These are phyloP conservation scores for Suillus weaverae DNA, from an alignment of 768 basidiomycete genomes.

Conservation along the genomic window DNA sequence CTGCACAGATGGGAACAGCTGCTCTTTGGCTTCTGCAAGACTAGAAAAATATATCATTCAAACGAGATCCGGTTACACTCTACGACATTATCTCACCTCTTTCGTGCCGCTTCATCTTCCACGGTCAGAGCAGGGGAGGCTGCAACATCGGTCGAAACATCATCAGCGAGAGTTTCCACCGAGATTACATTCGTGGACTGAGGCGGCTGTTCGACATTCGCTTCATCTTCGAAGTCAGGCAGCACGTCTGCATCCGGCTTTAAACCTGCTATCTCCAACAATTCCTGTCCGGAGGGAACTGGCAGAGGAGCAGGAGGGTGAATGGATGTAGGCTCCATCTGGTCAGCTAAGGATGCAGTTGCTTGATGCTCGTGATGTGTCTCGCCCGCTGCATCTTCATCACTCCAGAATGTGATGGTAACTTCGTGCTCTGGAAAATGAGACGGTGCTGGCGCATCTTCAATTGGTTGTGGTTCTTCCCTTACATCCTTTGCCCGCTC, in stretches of 20 bases:
- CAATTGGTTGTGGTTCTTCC: conserved; percentile 24
- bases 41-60: conserved; percentile 26
- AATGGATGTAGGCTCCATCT: neutral
- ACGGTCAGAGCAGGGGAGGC: conserved; percentile 8
- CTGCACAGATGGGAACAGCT: conserved; percentile 44
- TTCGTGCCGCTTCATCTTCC: conserved; percentile 25
- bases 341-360: conserved; percentile 4
- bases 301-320: neutral
- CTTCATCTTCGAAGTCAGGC: conserved; percentile 59
- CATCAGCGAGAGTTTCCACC: conserved; percentile 16
- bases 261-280: conserved; percentile 53
- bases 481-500: conserved; percentile 13
- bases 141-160: conserved; percentile 10
- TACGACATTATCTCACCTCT: conserved; percentile 19
- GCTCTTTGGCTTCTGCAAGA: conserved; percentile 44
- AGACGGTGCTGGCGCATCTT: conserved; percentile 7
- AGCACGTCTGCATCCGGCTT: conserved; percentile 42
- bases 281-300: conserved; percentile 43
- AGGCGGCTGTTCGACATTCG: conserved; percentile 15
- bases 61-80: neutral
- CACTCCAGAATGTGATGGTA: conserved; percentile 18
- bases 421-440: conserved; percentile 12
- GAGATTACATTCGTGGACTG: neutral
- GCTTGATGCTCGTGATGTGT: conserved; percentile 10
- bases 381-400: conserved; percentile 17